Base-by-base conservation (phyloP, 2,329 filamentous ascomycete genomes). In the Paraphoma sp. region DNA sequence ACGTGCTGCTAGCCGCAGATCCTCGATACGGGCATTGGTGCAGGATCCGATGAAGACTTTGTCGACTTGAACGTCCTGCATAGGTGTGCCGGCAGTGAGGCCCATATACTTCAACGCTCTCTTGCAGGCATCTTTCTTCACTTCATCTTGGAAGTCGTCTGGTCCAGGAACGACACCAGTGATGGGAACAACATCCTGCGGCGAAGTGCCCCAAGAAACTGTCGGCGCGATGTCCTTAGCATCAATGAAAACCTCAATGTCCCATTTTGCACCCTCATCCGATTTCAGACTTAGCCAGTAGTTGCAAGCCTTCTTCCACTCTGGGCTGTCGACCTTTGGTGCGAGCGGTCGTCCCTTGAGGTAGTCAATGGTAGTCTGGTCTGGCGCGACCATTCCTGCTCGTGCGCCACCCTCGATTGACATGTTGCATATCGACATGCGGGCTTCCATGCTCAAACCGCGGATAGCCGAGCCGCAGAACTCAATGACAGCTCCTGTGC, bases 391-490 rank as follows among this genome's bases (percentile, higher is more conserved):
- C 93, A 99, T 96, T 65, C 95, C 95, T 58, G 94, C 94, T 80
- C 95, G 87, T 46, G 95, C 95, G 79, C 95, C 95, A 67, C 85
- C 95, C 83, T 99, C 95, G 68, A 98, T 97, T 12, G 93, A 93
- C 95, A 98, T 98, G 83, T 99, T 99, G 83, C 95, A 98, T 76
- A 99, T 96, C 62, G 93, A 97, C 95, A 99, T 98, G 67, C 95
- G 88, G 43, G 94, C 95, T 80, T 98, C 95, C 87, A 99, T 97
- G 79, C 92, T 96, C 69, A 98, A 83, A 59, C 80, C 81, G 67
- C 92, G 88, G 75, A 99, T 97, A 59, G 95, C 92, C 49, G 93
- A 97, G 57, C 95, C 95, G 74, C 93, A 97, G 82, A 94, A 99
- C 82, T 99, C 95, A 70, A 99, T 97, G 64, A 98, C 95, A 51